phyloP scores from a whole-genome alignment of 306 rosid genomes.

The Quercus berberidifolia region DNA sequence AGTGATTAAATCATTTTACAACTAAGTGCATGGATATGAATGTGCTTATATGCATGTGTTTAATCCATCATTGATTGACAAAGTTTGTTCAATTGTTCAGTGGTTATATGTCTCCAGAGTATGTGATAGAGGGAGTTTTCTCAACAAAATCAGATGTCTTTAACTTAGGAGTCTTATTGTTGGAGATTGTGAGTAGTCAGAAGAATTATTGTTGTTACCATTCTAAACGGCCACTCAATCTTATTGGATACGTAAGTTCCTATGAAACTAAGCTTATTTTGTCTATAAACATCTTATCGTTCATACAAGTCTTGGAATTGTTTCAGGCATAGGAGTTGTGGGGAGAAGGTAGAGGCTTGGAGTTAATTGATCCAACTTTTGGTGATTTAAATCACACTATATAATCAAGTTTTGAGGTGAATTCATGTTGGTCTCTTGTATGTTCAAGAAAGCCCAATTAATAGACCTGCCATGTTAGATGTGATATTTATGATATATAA shows the following conservation, averaged over 20 bases:
- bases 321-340: constrained; percentile 32
- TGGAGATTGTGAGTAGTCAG: constrained; percentile 21
- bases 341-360: constrained; percentile 21
- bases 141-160: constrained; percentile 16
- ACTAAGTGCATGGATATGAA: neutral
- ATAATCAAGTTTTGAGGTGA: too few relatives aligned
- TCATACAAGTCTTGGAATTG: neutral
- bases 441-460: too few relatives aligned
- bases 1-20: neutral
- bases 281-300: too few relatives aligned
- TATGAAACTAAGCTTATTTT: too few relatives aligned
- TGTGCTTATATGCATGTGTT: neutral
- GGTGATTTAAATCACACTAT: neutral
- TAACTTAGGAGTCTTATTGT: constrained; percentile 17
- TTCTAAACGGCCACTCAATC: constrained; percentile 1
- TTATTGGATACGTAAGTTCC: constrained; percentile 32
- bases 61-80: neutral
- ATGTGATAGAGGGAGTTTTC: neutral
- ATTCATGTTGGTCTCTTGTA: too few relatives aligned
- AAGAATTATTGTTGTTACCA: constrained; percentile 12
- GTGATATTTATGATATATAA: too few relatives aligned
- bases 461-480: too few relatives aligned
- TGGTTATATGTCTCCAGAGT: constrained; percentile 18
- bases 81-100: neutral
- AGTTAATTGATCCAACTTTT: constrained; percentile 19